phyloP scores from a whole-genome alignment of 2,329 filamentous ascomycete species.

The Colletotrichum cereale region DNA sequence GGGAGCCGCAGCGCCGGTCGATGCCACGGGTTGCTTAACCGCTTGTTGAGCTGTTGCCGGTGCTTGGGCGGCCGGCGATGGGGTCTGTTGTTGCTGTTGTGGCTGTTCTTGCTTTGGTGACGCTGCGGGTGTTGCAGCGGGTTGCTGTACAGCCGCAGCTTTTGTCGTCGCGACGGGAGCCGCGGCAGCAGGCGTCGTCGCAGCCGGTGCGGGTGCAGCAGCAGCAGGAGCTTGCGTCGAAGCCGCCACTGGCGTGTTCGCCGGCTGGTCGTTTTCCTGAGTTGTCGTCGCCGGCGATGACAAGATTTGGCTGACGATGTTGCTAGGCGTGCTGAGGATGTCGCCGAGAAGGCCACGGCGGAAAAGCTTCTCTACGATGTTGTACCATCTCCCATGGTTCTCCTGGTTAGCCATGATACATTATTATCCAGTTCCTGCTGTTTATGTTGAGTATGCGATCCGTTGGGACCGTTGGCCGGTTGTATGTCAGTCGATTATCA shows the following conservation, averaged over 20 bases:
- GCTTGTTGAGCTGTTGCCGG: not conserved
- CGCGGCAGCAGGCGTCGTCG: constrained; percentile 15
- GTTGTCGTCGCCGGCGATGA: constrained; percentile 35
- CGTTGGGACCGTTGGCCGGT: not conserved
- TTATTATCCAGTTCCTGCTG: constrained; percentile 23
- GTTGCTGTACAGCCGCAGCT: not conserved
- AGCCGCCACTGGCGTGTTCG: not conserved
- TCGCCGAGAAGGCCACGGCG: constrained; percentile 22
- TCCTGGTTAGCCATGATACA: constrained; percentile 30
- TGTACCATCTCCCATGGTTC: constrained; percentile 18
- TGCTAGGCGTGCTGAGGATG: constrained; percentile 18
- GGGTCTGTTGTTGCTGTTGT: constrained; percentile 8
- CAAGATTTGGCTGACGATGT: constrained; percentile 26
- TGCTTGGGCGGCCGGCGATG: not conserved
- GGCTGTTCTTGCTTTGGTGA: constrained; percentile 19
- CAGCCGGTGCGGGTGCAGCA: constrained; percentile 12
- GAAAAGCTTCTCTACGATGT: constrained; percentile 8
- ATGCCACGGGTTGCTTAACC: not conserved
- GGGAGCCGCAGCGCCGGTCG: not conserved
- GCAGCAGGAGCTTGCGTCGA: constrained; percentile 14
- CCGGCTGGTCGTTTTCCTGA: not conserved
- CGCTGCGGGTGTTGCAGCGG: constrained; percentile 3
- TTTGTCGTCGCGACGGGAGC: constrained; percentile 12
- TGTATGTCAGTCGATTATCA: not conserved
- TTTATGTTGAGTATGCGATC: not conserved